Base-by-base conservation (phyloP, 805 yeast genomes). In the Saturnispora dispora region DNA sequence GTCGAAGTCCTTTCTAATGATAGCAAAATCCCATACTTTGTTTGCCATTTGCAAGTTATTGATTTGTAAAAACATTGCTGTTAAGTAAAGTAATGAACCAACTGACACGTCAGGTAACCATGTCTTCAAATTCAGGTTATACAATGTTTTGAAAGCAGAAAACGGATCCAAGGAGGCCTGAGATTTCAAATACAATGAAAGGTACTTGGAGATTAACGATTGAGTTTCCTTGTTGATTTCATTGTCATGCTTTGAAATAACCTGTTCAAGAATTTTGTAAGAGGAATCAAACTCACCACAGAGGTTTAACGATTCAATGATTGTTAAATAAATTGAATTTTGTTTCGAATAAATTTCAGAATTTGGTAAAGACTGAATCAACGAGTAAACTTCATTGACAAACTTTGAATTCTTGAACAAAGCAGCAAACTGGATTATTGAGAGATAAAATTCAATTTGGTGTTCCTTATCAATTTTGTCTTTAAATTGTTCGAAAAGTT, bases 261-360 rank as follows among this genome's bases (percentile, higher is more conserved):
- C 68, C 40, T 72, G 68, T 60, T 83, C 85, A 58, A 85, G 66
- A 51, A 83, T 73, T 52, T 74, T 70, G 1, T 83, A 73, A 3
- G 88, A 82, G 40, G 74, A 57, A 8, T 70, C 68, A 36, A 72
- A 56, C 55, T 81, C 77, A 40, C 74, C 76, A 43, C 78, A 76
- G 48, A 69, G 67, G 11, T 80, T 71, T 49, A 84, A 67, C 1
- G 82, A 72, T 33, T 79, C 73, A 35, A 83, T 70, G 52, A 81
- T 66, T 42, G 69, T 63, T 1, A 79, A 65, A 59, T 82, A 83
- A 32, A 82, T 72, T 33, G 66, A 63, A 56, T 71, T 76, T 57
- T 78, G 81, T 35, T 70, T 61, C 13, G 40, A 13, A 39, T 54
- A 47, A 45, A 57, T 41, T 15, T 51, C 23, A 3, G 44, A 13